Evolutionary conservation across 129 eudicot genomes (phyloP).

Genomic region (Tanacetum coccineum): DNA sequence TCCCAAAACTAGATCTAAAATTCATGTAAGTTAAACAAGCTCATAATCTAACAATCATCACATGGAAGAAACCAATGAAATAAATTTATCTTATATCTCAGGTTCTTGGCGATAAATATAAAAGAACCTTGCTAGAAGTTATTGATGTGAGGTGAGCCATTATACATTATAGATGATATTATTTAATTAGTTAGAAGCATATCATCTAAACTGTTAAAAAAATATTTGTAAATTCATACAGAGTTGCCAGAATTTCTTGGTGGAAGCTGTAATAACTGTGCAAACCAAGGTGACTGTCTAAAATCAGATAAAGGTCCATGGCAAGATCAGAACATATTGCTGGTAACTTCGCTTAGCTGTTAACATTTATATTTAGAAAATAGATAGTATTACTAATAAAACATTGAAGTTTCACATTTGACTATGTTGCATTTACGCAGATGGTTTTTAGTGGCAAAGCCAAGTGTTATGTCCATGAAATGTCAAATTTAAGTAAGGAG

Average conservation of each 20-base stretch:
- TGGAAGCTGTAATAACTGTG: constrained; percentile 59
- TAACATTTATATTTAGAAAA: background rate
- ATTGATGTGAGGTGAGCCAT: constrained; percentile 57
- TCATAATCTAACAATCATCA: background rate
- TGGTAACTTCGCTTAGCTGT: constrained; percentile 28
- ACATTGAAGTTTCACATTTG: background rate
- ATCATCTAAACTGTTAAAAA: background rate
- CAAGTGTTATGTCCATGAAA: constrained; percentile 33
- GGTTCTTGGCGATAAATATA: constrained; percentile 73
- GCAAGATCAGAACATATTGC: constrained; percentile 48
- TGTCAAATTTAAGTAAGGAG: constrained; percentile 32
- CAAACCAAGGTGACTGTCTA: constrained; percentile 60
- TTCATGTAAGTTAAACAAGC: constrained; percentile 43
- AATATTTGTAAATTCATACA: constrained; percentile 27
- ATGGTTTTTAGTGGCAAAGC: constrained; percentile 46
- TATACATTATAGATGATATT: background rate
- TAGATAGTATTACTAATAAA: background rate
- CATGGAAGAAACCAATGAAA: background rate
- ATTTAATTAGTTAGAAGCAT: background rate
- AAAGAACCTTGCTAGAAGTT: constrained; percentile 60
- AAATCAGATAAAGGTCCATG: constrained; percentile 79
- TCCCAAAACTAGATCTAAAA: constrained; percentile 63
- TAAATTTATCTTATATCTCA: constrained; percentile 18
- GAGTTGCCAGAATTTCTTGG: constrained; percentile 73
- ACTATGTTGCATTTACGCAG: constrained; percentile 32